Percentiles rank a stretch among this genome's conserved stretches.
These are phyloP conservation scores for Aquilaria agallochum DNA, from an alignment of 441 rosid genomes.

Conservation along the genomic window DNA sequence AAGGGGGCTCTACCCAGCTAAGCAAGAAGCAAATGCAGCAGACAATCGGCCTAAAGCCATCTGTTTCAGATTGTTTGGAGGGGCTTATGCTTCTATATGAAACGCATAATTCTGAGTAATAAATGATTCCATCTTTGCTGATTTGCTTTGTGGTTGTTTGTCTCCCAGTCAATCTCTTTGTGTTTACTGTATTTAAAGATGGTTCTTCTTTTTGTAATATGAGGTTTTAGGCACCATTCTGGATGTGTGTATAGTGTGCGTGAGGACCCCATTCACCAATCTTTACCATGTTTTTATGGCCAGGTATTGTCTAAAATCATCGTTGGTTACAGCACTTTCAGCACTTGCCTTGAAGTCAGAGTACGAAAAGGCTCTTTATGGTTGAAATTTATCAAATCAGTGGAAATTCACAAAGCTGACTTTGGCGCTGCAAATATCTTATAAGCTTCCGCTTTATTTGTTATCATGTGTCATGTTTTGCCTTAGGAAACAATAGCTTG, in stretches of 20 bases:
- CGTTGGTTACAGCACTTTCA: conserved; percentile 71
- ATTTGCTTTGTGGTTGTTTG: background rate
- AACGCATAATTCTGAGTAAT: conserved; percentile 76
- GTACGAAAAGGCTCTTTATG: conserved; percentile 17
- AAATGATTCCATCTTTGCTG: conserved; percentile 3
- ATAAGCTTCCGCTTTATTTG: no score
- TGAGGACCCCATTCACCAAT: no score
- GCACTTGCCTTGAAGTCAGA: conserved; percentile 49
- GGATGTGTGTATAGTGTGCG: background rate
- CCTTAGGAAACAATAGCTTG: background rate
- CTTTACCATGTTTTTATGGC: conserved; percentile 3
- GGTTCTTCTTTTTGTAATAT: background rate
- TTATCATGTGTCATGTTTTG: background rate
- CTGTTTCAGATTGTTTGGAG: conserved; percentile 61
- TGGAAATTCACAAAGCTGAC: background rate
- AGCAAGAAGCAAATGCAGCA: conserved; percentile 46
- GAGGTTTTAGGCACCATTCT: background rate
- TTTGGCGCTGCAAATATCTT: no score
- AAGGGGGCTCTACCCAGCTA: conserved; percentile 38
- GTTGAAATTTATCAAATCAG: conserved; percentile 1
- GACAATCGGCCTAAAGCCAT: conserved; percentile 67
- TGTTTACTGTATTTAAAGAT: background rate
- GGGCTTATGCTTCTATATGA: conserved; percentile 63
- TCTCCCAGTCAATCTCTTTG: background rate
- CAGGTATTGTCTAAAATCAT: conserved; percentile 66